Evolutionary conservation across 805 yeast genomes (phyloP).

Genomic region (Komagataella populi): DNA sequence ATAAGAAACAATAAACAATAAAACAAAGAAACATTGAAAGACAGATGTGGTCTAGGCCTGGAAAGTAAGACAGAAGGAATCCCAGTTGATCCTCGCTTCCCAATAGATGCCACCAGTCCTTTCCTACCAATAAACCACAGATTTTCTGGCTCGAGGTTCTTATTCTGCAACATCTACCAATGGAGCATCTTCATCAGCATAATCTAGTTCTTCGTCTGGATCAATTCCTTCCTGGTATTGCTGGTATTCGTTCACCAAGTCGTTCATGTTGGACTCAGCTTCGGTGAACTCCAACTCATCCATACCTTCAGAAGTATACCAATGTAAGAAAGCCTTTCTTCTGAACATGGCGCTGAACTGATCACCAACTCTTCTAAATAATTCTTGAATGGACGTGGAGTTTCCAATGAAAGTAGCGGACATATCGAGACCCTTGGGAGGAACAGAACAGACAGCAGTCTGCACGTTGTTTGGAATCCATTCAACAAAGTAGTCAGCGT

Average conservation of each 20-base stretch:
- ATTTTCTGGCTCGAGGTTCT: not conserved
- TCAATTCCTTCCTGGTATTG: slow-evolving; percentile 79
- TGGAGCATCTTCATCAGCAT: slow-evolving; percentile 36
- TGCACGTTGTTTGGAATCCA: slow-evolving; percentile 96
- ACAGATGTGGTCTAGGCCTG: not conserved
- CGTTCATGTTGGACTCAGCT: slow-evolving; percentile 86
- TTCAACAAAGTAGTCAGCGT: slow-evolving; percentile 76
- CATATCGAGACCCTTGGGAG: slow-evolving; percentile 78
- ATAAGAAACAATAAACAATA: not conserved
- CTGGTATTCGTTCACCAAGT: slow-evolving; percentile 79
- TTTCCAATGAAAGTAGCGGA: slow-evolving; percentile 89
- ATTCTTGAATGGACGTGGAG: slow-evolving; percentile 84
- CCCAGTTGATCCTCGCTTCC: not conserved
- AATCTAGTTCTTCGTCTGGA: slow-evolving; percentile 65
- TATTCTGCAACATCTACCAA: not conserved
- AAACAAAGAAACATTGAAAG: not conserved
- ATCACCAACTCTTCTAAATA: slow-evolving; percentile 78
- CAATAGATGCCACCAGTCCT: not conserved
- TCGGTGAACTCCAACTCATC: slow-evolving; percentile 89
- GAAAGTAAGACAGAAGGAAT: not conserved
- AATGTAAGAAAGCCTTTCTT: slow-evolving; percentile 90
- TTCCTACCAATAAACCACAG: not conserved
- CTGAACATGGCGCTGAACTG: slow-evolving; percentile 89
- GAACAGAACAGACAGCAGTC: slow-evolving; percentile 84
- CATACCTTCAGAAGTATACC: slow-evolving; percentile 96